Base-by-base conservation (phyloP, 192 early-diverging fungal species). In the Jimgerdemannia flammicorona region DNA sequence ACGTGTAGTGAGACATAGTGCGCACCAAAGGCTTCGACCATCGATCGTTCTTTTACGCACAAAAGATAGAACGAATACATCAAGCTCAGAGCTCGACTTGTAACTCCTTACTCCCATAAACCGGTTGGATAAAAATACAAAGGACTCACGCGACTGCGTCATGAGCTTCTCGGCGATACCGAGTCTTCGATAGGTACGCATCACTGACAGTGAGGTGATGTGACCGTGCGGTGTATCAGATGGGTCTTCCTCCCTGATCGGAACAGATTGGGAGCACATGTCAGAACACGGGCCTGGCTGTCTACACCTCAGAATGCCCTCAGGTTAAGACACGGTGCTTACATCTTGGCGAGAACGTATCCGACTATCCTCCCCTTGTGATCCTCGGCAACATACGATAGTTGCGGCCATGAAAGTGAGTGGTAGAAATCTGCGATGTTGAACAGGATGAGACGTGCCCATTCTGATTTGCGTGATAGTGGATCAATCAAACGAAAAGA, bases 291-390 rank as follows among this genome's bases (percentile, higher is more conserved):
- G 29, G 29, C 29, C 29, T 29, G 29, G 29, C 29, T 29, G 29
- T 29, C 29, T 29, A 29, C 29, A 29, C 29, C 29, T 29, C 29
- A 29, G 29, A 29, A 29, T 29, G 29, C 29, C 29, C 29, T 29
- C 29, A 29, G 29, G 29, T 29, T 29, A 29, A 29, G 29, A 29
- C 29, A 29, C 29, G 29, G 29, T 29, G 70, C 84, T 78, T 87
- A 95, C 97, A 99, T 94, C 75, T 99, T 99, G 3, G 96, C 96
- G 59, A 99, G 84, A 40, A 99, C 98, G 81, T 99, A 99, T 70
- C 98, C 98, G 18, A 99, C 94, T 67, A 99, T 92, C 59, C 92
- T 91, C 40, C 95, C 94, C 75, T 95, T 91, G 69, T 91, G 88
- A 81, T 97, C 93, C 84, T 96, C 95, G 20, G 98, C 98, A 4